phyloP scores from a whole-genome alignment of 768 basidiomycete species.

The Lentinula raphanica region DNA sequence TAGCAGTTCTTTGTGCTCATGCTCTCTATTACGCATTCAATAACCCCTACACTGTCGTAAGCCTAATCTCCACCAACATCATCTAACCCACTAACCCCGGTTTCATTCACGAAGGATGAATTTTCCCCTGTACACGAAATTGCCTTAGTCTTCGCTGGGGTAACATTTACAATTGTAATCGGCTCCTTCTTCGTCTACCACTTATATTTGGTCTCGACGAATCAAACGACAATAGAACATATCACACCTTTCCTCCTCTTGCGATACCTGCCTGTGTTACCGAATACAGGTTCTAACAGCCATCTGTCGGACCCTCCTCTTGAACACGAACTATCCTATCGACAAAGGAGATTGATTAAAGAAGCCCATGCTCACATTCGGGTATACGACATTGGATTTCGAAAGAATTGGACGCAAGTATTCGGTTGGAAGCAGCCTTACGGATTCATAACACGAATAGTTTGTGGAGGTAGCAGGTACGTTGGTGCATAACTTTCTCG shows the following conservation, averaged over 20 bases:
- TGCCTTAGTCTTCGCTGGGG: conserved; percentile 52
- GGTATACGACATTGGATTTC: conserved; percentile 72
- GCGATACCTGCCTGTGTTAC: conserved; percentile 62
- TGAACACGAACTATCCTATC: conserved; percentile 64
- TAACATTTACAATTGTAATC: conserved; percentile 57
- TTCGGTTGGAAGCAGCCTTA: conserved; percentile 52
- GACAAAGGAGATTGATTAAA: conserved; percentile 61
- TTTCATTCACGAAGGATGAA: conserved; percentile 41
- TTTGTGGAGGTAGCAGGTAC: conserved; percentile 63
- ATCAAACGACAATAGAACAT: conserved; percentile 81
- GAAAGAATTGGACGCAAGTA: conserved; percentile 63
- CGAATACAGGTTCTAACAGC: conserved; percentile 34
- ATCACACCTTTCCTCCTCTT: conserved; percentile 72
- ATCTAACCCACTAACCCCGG: conserved; percentile 1
- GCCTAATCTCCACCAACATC: conserved; percentile 16
- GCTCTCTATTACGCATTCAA: conserved; percentile 63
- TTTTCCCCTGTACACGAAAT: conserved; percentile 68
- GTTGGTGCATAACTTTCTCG: conserved; percentile 15
- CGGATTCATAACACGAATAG: conserved; percentile 49
- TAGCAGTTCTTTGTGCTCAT: conserved; percentile 45
- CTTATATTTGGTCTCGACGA: conserved; percentile 73
- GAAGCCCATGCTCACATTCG: conserved; percentile 56
- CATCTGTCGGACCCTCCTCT: conserved; percentile 62
- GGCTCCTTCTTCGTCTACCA: conserved; percentile 78
- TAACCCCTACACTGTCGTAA: conserved; percentile 57